These are phyloP conservation scores for Lotmaria passim DNA, from an alignment of 208 protist genomes.

Conservation along the genomic window DNA sequence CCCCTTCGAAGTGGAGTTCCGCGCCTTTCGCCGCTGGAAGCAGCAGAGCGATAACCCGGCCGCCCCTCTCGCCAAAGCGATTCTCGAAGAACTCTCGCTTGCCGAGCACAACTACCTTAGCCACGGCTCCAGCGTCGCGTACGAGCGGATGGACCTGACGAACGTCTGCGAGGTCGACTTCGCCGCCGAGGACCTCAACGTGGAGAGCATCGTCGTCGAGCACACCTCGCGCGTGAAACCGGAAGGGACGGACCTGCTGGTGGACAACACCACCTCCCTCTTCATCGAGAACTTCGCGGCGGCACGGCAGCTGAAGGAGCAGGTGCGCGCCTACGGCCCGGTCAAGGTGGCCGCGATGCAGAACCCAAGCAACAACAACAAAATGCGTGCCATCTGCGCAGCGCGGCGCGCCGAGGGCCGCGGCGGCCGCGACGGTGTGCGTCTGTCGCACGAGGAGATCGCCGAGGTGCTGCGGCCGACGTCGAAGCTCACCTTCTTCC, in stretches of 20 bases:
- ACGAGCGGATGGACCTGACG: constrained; percentile 84
- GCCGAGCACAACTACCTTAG: constrained; percentile 83
- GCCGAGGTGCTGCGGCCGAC: constrained; percentile 55
- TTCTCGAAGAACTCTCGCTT: constrained; percentile 82
- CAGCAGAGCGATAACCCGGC: constrained; percentile 78
- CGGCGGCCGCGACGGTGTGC: constrained; percentile 27
- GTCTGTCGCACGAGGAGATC: constrained; percentile 41
- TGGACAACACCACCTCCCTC: constrained; percentile 84
- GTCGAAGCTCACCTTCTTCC: constrained; percentile 83
- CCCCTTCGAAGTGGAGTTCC: constrained; percentile 87
- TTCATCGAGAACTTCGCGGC: constrained; percentile 90
- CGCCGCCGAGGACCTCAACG: constrained; percentile 81
- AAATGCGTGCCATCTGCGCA: constrained; percentile 37
- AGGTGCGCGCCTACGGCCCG: constrained; percentile 54
- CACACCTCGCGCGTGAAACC: constrained; percentile 76
- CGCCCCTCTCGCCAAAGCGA: constrained; percentile 68
- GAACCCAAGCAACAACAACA: constrained; percentile 67
- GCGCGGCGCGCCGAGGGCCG: constrained; percentile 17
- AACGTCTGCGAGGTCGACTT: constrained; percentile 82
- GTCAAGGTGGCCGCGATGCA: constrained; percentile 56
- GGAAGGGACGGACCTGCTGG: constrained; percentile 69
- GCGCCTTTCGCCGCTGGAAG: constrained; percentile 81
- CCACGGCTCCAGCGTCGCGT: constrained; percentile 76
- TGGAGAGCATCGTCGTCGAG: constrained; percentile 88
- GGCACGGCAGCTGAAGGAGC: constrained; percentile 72